Evolutionary conservation across 2,329 filamentous ascomycete species (phyloP), one percentile per base, ranked within the genome.

Genomic region (Pestalotiopsis sp.): DNA sequence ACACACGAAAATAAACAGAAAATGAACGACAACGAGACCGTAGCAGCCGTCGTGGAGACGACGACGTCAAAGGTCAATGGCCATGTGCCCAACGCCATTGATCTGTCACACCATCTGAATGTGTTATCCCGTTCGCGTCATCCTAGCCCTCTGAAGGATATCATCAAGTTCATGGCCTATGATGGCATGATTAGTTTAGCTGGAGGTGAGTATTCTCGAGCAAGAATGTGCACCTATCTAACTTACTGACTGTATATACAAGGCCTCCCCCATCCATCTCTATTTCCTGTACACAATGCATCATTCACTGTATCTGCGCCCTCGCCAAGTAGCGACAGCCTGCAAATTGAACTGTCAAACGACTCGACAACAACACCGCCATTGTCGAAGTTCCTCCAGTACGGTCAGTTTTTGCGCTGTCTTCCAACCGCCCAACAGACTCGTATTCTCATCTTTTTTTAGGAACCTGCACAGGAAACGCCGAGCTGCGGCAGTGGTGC

Each of bases 101-200:
- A 79, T 65, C 61, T 78, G 5, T 75, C 75, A 1, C 78, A 78
- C 63, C 78, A 79, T 59, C 69, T 79, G 68, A 79, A 79, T 58
- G 31, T 66, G 12, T 73, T 75, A 62, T 77, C 74, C 69, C 74
- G 72, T 36, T 70, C 76, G 25, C 69, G 78, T 0, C 77, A 78
- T 63, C 75, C 75, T 0, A 77, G 74, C 6, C 78, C 78, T 1
- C 69, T 79, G 4, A 79, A 79, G 63, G 77, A 79, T 49, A 79
- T 79, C 25, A 74, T 79, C 68, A 75, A 75, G 66, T 78, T 73
- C n/a, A 79, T 78, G 77, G 73, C 67, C 1, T 71, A 73, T n/a
- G 77, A 79, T 67, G 77, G 76, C 14, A 79, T 79, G 78, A 75
- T 79, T 36, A 77, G 74, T 65, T 67, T 78, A 4, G 77, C 77